Evolutionary conservation across 169 alveolate genomes (phyloP).

Genomic region (Plasmodium reichenowi): DNA sequence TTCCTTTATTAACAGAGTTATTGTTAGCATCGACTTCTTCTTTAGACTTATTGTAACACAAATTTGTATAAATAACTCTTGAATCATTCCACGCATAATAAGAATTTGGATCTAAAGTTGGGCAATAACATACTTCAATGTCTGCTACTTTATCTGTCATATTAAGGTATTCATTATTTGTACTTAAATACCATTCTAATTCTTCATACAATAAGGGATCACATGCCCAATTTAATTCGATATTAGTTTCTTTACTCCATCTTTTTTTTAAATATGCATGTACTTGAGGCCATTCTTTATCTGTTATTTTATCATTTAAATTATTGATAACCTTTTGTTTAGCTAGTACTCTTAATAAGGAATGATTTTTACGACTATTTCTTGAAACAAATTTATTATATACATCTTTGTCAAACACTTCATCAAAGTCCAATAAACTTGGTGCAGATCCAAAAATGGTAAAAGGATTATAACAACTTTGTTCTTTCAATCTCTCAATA

Average conservation of each 20-base stretch:
- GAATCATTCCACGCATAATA: conserved; percentile 84
- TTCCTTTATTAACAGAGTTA: conserved; percentile 7
- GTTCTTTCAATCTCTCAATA: conserved; percentile 79
- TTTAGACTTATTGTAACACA: conserved; percentile 64
- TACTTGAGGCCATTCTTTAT: conserved; percentile 81
- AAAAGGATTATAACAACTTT: conserved; percentile 88
- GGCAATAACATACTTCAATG: conserved; percentile 81
- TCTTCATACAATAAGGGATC: conserved; percentile 81
- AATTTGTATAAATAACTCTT: conserved; percentile 77
- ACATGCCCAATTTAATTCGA: conserved; percentile 82
- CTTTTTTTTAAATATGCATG: conserved; percentile 73
- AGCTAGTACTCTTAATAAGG: conserved; percentile 74
- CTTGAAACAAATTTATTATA: conserved; percentile 78
- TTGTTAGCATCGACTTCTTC: conserved; percentile 33
- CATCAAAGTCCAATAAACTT: conserved; percentile 83
- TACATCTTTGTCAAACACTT: conserved; percentile 83
- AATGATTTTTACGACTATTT: conserved; percentile 77
- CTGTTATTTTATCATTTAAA: conserved; percentile 68
- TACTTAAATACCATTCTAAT: conserved; percentile 79
- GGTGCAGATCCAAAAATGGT: conserved; percentile 89
- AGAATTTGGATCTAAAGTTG: conserved; percentile 78
- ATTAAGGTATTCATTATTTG: conserved; percentile 78
- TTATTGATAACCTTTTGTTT: conserved; percentile 62
- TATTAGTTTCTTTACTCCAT: conserved; percentile 78
- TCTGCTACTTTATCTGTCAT: conserved; percentile 79